Conservation (phyloP, 495 filamentous ascomycete species). For the Trichoderma virens region DNA sequence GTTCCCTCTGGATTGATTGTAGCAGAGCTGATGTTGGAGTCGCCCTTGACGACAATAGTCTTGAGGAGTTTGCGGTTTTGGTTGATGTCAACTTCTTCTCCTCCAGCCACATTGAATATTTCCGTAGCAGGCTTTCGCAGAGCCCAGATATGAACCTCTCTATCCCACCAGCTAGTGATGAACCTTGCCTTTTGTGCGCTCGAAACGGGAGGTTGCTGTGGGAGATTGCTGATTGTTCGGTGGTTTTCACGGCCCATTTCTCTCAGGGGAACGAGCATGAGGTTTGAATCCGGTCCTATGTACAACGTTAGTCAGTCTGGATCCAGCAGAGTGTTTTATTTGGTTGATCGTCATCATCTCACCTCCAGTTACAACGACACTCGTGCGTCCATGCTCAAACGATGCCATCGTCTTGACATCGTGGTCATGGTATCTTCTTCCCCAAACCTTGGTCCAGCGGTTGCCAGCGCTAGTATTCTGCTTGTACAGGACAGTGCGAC, state of each 20-base stretch:
- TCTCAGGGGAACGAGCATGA: constrained; percentile 70
- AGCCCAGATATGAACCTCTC: constrained; percentile 79
- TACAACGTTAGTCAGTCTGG: neutral
- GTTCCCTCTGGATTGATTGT: constrained; percentile 64
- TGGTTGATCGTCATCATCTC: constrained; percentile 23
- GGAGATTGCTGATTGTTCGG: constrained; percentile 66
- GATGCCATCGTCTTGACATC: constrained; percentile 94
- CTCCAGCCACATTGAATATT: constrained; percentile 34
- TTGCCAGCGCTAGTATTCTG: constrained; percentile 48
- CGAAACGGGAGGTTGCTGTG: constrained; percentile 62
- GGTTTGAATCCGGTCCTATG: constrained; percentile 57
- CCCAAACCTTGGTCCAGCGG: constrained; percentile 78
- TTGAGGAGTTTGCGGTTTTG: constrained; percentile 56
- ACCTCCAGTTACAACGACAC: constrained; percentile 89
- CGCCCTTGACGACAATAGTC: constrained; percentile 66
- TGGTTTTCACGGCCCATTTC: constrained; percentile 76
- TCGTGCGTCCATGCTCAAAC: constrained; percentile 75
- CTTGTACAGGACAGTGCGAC: constrained; percentile 73
- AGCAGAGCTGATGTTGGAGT: constrained; percentile 81
- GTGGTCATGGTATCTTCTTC: constrained; percentile 75
- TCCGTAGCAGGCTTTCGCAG: constrained; percentile 39
- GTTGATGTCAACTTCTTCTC: constrained; percentile 25
- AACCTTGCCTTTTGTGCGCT: constrained; percentile 64
- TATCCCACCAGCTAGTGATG: constrained; percentile 89
- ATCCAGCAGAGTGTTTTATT: neutral